Conservation (phyloP, 495 filamentous ascomycete genomes). For the Annulohypoxylon maeteangense region DNA sequence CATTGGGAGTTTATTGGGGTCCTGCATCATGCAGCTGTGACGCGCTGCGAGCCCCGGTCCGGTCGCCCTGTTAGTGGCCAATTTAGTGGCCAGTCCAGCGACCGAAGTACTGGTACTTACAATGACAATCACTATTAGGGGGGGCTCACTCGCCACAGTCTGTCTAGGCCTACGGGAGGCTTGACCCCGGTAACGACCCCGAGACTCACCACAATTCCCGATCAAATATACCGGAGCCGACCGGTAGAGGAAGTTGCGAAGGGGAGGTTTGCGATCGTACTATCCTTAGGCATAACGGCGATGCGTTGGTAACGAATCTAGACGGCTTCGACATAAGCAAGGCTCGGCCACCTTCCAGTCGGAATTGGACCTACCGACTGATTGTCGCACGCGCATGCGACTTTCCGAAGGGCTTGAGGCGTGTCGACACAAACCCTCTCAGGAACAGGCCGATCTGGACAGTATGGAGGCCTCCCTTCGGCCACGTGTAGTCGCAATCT, state of each 20-base stretch:
- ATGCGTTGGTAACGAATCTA: conserved; percentile 3
- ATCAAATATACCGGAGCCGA: conserved; percentile 22
- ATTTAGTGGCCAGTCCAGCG: conserved; percentile 20
- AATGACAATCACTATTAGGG: conserved; percentile 19
- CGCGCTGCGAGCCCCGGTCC: conserved; percentile 30
- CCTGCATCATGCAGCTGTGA: conserved; percentile 39
- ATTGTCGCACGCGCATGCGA: conserved; percentile 34
- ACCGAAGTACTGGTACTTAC: conserved; percentile 38
- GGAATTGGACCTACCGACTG: conserved; percentile 21
- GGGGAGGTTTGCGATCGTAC: background rate
- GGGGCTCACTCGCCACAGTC: conserved; percentile 38
- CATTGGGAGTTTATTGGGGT: conserved; percentile 32
- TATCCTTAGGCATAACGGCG: background rate
- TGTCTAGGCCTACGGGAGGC: conserved; percentile 40
- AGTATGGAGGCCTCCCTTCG: conserved; percentile 31
- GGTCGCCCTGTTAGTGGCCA: conserved; percentile 14
- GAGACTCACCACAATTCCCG: conserved; percentile 21
- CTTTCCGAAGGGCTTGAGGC: conserved; percentile 29
- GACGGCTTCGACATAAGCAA: conserved; percentile 12
- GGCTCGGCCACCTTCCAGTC: conserved; percentile 22
- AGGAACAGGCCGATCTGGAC: conserved; percentile 38
- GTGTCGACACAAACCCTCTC: conserved; percentile 11
- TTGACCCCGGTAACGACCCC: conserved; percentile 35
- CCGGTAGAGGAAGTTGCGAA: conserved; percentile 9
- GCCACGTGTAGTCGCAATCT: conserved; percentile 41